phyloP scores from a whole-genome alignment of 495 filamentous ascomycete species.

The Penicillium arizonense region DNA sequence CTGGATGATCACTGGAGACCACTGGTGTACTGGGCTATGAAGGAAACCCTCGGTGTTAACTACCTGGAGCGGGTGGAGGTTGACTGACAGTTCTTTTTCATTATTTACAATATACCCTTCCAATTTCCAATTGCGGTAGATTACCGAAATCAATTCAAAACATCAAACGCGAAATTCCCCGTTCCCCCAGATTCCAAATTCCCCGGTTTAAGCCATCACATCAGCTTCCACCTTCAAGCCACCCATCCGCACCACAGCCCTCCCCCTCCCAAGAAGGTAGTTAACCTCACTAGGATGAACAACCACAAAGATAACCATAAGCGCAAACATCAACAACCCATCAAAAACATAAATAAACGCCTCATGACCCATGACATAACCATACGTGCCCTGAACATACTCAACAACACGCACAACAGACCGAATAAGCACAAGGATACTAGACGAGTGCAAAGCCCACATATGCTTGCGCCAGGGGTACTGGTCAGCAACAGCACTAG shows the following conservation, averaged over 20 bases:
- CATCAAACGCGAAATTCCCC: background rate
- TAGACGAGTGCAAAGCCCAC: conserved; percentile 49
- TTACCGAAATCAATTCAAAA: background rate
- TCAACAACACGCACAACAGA: conserved; percentile 62
- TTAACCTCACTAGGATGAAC: conserved; percentile 31
- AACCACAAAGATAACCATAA: conserved; percentile 50
- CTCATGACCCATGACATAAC: conserved; percentile 54
- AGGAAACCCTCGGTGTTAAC: conserved; percentile 29
- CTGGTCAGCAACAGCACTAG: conserved; percentile 7
- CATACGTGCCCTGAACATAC: conserved; percentile 55
- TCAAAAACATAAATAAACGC: conserved; percentile 65
- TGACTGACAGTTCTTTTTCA: background rate
- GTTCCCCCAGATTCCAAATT: conserved; percentile 2
- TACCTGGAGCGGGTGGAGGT: conserved; percentile 16
- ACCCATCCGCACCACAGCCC: conserved; percentile 17
- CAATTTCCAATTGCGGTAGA: too few species aligned
- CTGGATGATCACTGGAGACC: conserved; percentile 40
- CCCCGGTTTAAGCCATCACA: background rate
- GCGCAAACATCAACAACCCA: conserved; percentile 52
- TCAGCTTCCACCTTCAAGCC: conserved; percentile 15
- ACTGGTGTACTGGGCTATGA: conserved; percentile 34
- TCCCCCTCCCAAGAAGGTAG: conserved; percentile 18
- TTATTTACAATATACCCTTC: background rate
- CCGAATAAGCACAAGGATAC: conserved; percentile 58
- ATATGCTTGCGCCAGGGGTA: conserved; percentile 53